These are phyloP conservation scores for Solanum paucissectum DNA, from an alignment of 257 asterid species.

Conservation along the genomic window DNA sequence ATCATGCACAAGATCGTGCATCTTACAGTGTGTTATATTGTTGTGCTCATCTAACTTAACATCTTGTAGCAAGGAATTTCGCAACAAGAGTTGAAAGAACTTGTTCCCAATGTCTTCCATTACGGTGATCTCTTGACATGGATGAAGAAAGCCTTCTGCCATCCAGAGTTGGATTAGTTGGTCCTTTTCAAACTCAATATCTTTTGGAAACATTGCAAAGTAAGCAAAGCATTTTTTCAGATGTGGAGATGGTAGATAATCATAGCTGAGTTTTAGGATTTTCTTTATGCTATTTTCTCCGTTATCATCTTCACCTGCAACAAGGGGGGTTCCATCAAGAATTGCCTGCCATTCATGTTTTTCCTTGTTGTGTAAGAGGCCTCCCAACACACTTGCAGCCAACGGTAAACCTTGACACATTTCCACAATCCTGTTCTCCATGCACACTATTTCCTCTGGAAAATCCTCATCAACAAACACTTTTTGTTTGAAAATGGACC, in stretches of 20 bases:
- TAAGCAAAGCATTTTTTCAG: slow-evolving; percentile 13
- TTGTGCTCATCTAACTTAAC: background rate
- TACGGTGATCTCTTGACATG: background rate
- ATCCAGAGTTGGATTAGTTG: slow-evolving; percentile 18
- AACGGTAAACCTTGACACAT: slow-evolving; percentile 13
- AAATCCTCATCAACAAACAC: slow-evolving; percentile 3
- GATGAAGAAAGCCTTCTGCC: slow-evolving; percentile 10
- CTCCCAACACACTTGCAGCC: background rate
- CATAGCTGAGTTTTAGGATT: slow-evolving; percentile 15
- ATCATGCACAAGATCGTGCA: slow-evolving; percentile 26
- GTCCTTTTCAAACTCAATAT: slow-evolving; percentile 2
- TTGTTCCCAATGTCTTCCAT: slow-evolving; percentile 13
- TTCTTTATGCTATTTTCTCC: background rate
- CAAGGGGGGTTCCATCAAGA: background rate
- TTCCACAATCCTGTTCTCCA: background rate
- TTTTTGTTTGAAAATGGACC: slow-evolving; percentile 4
- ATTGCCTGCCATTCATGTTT: background rate
- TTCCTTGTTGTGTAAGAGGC: background rate
- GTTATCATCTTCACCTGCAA: background rate
- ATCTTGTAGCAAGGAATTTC: slow-evolving; percentile 13
- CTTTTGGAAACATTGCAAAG: slow-evolving; percentile 14
- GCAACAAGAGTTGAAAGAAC: slow-evolving; percentile 5
- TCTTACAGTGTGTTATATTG: slow-evolving; percentile 1
- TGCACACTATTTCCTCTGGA: background rate
- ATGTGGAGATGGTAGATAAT: slow-evolving; percentile 7